These are phyloP conservation scores for Triticum urartu DNA, from an alignment of 176 grass and related monocot species.

Conservation along the genomic window DNA sequence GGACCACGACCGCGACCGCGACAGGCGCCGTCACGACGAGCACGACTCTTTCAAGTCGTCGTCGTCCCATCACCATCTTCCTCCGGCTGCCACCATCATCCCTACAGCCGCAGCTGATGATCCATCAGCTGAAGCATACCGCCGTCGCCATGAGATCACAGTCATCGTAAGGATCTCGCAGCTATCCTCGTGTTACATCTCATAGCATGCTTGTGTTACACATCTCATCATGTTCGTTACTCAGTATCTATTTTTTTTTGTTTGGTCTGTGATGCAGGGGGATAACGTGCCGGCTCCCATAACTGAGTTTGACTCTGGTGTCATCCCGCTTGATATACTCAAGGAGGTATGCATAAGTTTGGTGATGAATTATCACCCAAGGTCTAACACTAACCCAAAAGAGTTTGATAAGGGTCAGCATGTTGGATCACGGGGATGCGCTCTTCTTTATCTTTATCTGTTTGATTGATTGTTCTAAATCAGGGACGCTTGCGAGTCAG, in stretches of 20 bases:
- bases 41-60: slow-evolving; percentile 31
- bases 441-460: slow-evolving; percentile 46
- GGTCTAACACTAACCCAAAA: slow-evolving; percentile 43
- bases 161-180: slow-evolving; percentile 52
- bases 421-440: slow-evolving; percentile 4
- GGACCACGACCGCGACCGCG: slow-evolving; percentile 45
- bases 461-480: slow-evolving; percentile 48
- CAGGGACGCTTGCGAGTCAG: slow-evolving; percentile 45
- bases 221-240: not conserved
- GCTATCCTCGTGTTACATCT: not conserved
- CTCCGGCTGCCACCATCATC: not conserved
- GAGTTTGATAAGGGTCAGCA: slow-evolving; percentile 10
- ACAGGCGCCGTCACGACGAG: slow-evolving; percentile 60
- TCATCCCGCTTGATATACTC: slow-evolving; percentile 71
- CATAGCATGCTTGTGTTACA: not conserved
- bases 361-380: slow-evolving; percentile 12
- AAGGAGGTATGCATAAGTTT: slow-evolving; percentile 74
- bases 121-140: slow-evolving; percentile 63
- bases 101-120: slow-evolving; percentile 15
- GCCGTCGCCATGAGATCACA: slow-evolving; percentile 81
- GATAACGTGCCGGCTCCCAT: slow-evolving; percentile 79
- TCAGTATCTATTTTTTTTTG: slow-evolving; percentile 3
- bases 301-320: slow-evolving; percentile 78
- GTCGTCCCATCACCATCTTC: slow-evolving; percentile 30
- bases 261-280: slow-evolving; percentile 50